phyloP scores from a whole-genome alignment of 345 rosid genomes.

The Abelmoschus esculentus region DNA sequence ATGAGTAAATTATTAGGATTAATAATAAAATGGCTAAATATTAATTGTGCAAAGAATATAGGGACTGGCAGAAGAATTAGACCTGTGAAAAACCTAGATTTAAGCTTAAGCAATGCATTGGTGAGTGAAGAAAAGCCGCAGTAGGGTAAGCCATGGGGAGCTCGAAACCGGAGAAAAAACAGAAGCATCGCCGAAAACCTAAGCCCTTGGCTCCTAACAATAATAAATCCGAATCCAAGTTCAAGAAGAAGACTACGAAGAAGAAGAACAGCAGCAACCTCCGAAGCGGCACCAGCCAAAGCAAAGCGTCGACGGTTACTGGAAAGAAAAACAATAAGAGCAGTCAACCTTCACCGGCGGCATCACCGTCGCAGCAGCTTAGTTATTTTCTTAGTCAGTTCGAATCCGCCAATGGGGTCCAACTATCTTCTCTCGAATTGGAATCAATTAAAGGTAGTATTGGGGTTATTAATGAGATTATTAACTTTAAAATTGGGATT shows the following conservation, averaged over 20 bases:
- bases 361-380: constrained; percentile 43
- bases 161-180: constrained; percentile 4
- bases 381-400: constrained; percentile 41
- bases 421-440: constrained; percentile 61
- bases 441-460: constrained; percentile 47
- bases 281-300: neutral
- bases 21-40: no score
- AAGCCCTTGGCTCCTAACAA: constrained; percentile 21
- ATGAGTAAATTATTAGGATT: no score
- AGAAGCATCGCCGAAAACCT: constrained; percentile 15
- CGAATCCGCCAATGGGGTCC: constrained; percentile 50
- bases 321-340: constrained; percentile 4
- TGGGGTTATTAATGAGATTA: neutral
- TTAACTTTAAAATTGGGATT: neutral
- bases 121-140: neutral
- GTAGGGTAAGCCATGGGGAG: constrained; percentile 11
- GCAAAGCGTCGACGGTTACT: neutral
- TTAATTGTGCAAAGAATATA: no score
- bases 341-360: neutral
- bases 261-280: constrained; percentile 6
- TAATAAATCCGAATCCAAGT: constrained; percentile 3
- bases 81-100: neutral
- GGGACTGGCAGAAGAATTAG: no score
- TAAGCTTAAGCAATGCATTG: neutral
- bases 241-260: constrained; percentile 19